phyloP scores from a whole-genome alignment of 495 filamentous ascomycete species.

The Pyrenopolyporus hunteri region DNA sequence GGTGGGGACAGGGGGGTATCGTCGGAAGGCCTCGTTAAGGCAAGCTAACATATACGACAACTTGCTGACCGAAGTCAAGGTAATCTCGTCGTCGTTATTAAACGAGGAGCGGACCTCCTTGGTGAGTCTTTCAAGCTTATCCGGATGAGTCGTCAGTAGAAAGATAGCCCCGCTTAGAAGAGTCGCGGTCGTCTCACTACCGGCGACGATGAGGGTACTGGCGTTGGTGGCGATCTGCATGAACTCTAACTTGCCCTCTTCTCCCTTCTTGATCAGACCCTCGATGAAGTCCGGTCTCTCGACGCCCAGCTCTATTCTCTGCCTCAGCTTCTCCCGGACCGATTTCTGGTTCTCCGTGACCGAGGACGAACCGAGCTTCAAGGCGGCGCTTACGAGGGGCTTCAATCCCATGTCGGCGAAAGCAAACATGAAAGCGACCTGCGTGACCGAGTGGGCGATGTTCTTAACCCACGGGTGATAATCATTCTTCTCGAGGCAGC shows the following conservation, averaged over 20 bases:
- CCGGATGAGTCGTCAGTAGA: constrained; percentile 50
- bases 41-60: constrained; percentile 59
- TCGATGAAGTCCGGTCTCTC: constrained; percentile 49
- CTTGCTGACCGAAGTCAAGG: constrained; percentile 43
- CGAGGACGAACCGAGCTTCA: constrained; percentile 9
- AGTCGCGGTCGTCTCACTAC: constrained; percentile 61
- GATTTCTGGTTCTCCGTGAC: constrained; percentile 36
- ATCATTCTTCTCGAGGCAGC: constrained; percentile 48
- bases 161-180: constrained; percentile 52
- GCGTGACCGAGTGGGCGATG: constrained; percentile 44
- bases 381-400: background rate
- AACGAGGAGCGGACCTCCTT: constrained; percentile 56
- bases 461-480: constrained; percentile 54
- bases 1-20: constrained; percentile 56
- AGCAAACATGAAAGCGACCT: constrained; percentile 35
- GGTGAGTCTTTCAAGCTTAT: constrained; percentile 46
- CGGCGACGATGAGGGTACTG: constrained; percentile 47
- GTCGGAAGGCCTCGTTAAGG: constrained; percentile 57
- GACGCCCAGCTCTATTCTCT: constrained; percentile 41
- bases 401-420: constrained; percentile 30
- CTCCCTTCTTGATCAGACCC: constrained; percentile 47
- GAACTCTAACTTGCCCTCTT: constrained; percentile 39
- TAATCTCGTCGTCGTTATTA: constrained; percentile 53
- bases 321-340: constrained; percentile 41
- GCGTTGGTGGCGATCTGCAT: constrained; percentile 28